These are phyloP conservation scores for Lodderomyces margitis DNA, from an alignment of 1,139 yeast genomes.

Conservation along the genomic window DNA sequence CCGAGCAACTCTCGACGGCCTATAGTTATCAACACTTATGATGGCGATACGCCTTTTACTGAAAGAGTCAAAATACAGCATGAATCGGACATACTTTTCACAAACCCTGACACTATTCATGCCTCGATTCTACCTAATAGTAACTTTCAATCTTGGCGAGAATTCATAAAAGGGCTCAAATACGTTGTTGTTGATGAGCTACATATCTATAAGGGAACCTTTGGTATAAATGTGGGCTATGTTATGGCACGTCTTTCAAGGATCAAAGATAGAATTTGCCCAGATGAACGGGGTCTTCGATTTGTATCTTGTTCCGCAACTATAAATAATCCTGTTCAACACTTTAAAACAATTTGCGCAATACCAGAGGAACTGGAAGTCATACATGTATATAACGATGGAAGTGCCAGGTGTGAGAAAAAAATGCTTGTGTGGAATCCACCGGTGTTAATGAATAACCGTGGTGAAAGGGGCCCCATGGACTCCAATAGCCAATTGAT, in stretches of 20 bases:
- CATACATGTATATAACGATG: conserved; percentile 66
- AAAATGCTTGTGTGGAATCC: conserved; percentile 83
- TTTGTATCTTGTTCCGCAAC: conserved; percentile 96
- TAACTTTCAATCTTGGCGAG: conserved; percentile 53
- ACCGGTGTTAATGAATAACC: conserved; percentile 57
- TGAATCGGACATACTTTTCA: conserved; percentile 75
- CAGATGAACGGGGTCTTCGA: conserved; percentile 30
- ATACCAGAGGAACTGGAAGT: conserved; percentile 43
- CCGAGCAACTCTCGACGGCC: conserved; percentile 30
- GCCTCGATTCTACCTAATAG: conserved; percentile 72
- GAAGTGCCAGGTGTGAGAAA: conserved; percentile 83
- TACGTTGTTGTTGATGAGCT: conserved; percentile 87
- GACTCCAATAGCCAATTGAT: conserved; percentile 22
- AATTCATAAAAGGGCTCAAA: conserved; percentile 60
- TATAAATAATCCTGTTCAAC: conserved; percentile 64
- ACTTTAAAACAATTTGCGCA: conserved; percentile 74
- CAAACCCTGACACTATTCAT: conserved; percentile 94
- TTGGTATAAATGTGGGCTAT: conserved; percentile 88
- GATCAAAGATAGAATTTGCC: conserved; percentile 14
- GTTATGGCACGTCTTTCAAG: conserved; percentile 67
- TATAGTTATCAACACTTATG: conserved; percentile 72
- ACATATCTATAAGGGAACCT: conserved; percentile 84
- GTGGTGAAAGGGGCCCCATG: conserved; percentile 39
- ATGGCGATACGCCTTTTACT: conserved; percentile 79
- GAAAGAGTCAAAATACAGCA: conserved; percentile 53